Evolutionary conservation across 2,329 filamentous ascomycete genomes (phyloP), one percentile per base, ranked within the genome.

Genomic region (Trichoderma simmonsii): DNA sequence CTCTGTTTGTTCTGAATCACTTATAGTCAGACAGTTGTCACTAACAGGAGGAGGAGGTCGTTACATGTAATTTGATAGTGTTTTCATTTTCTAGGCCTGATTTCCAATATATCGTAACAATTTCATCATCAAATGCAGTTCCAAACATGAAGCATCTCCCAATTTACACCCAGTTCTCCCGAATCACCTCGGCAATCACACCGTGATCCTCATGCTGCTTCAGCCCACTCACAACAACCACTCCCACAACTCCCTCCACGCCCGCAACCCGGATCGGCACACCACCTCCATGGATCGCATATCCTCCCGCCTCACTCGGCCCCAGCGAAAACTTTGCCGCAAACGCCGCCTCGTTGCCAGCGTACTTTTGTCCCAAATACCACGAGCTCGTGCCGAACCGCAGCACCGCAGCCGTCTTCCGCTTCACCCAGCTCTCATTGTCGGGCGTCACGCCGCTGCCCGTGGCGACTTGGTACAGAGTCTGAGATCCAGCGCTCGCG

Each of bases 161-260:
- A 14, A 32, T 18, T 18, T 59, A 73, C 59, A 73, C 77, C 84
- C 85, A 86, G 71, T 85, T 81, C 32, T 88, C 86, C 75, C 85
- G 85, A 56, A 94, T 84, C 1, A 89, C 89, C 79, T 94, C 91
- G 0, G 92, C 87, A 77, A 95, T 89, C 48, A 94, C 88, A 9
- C 89, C 89, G 80, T 96, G 93, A 80, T 95, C 92, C 82, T 94
- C 88, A 76, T 92, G 86, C 81, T 94, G 91, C 83, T 90, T 91
- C 79, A 95, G 80, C 5, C 93, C 93, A 77, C 90, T 92, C 1
- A 95, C 91, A 21, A 94, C 89, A 28, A 94, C 89, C 1, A 93
- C 90, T 0, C 88, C 93, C 9, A 94, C 90, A 3, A 94, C 82
- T 0, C 92, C 93, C 82, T 95, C 92, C 1, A 95, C 91, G 0